Base-by-base conservation (phyloP, 768 basidiomycete genomes). In the Leccinum pellstonianum region DNA sequence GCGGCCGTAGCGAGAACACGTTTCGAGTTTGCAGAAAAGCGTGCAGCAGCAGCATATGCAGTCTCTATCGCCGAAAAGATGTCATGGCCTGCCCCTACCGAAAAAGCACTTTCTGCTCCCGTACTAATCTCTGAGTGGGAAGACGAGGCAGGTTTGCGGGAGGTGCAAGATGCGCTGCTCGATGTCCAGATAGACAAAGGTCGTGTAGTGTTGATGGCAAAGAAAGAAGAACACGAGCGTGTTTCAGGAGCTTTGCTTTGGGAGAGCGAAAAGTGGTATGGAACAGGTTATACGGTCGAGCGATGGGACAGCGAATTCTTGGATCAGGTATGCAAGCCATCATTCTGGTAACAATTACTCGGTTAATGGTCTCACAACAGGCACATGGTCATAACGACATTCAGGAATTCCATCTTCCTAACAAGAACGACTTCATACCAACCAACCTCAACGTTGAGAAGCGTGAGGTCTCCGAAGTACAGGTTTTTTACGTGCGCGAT, bases 391-490 rank as follows among this genome's bases (percentile, higher is more conserved):
- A 81, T 14, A 89, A 90, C 65, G 81, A 83, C 58, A 81, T 91
- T 43, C 70, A 77, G 5, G 90, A 90, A 54, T 77, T 98, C 5
- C 83, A 79, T 65, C 80, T 99, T 11, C 97, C 97, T 1, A 81
- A 81, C 29, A 90, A 86, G 4, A 99, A 99, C 71, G 82, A 88
- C 62, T 98, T 98, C 73, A 90, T 99, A 65, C 96, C 97, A 3
- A 81, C 86, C 4, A 86, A 93, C 64, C 76, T 99, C 35, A 83
- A 91, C 51, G 90, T 98, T 7, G 86, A 92, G 52, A 95, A 89
- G 75, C 82, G 81, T 41, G 83, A 86, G 12, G 82, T 87, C 2
- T 62, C 75, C 0, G 78, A 89, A 79, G 93, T 91, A 62, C 38
- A 77, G 4, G 65, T 10, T 12, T 27, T 37, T 29, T 14, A 25